Evolutionary conservation across 2,329 filamentous ascomycete species (phyloP), one percentile per base, ranked within the genome.

Genomic region (Madurella mycetomatis): DNA sequence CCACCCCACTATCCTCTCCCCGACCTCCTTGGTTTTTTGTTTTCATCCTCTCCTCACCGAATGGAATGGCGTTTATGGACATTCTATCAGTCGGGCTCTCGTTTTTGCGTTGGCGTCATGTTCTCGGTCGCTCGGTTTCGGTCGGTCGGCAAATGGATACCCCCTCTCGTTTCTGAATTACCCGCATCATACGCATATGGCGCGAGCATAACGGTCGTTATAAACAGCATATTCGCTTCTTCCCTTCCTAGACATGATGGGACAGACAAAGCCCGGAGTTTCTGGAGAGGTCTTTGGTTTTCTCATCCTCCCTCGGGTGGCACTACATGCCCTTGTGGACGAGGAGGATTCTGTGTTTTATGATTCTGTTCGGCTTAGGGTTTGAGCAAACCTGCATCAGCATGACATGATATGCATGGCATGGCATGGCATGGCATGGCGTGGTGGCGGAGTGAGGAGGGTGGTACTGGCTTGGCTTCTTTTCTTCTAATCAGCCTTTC

Each of bases 361-460:
- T 12, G 9, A 15, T 37, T 5, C 11, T 37, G n/a, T 15, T 11
- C 34, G 34, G n/a, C n/a, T 15, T 37, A 5, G 34, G 34, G 11
- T 12, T 37, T 15, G 25, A 25, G 42, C 37, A 48, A 15, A 37
- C 25, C 19, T 39, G 18, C 25, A 43, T 42, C 39, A 44, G 41
- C 41, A 50, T 50, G 48, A 41, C 41, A 37, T 43, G 47, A 40
- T n/a, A n/a, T n/a, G n/a, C n/a, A n/a, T n/a, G n/a, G n/a, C 40
- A 41, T 48, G 46, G 17, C 12, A 11, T 46, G 30, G 41, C 16
- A 42, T 25, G 41, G 41, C 17, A 45, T 40, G 31, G 41, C 32
- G 5, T 40, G 19, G 15, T 18, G 47, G 37, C 39, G 47, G 47
- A 16, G 16, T 16, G 39, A 40, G 25, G 25, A 25, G 25, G 25